These are phyloP conservation scores for Solanum raphanifolium DNA, from an alignment of 257 asterid genomes.

Conservation along the genomic window DNA sequence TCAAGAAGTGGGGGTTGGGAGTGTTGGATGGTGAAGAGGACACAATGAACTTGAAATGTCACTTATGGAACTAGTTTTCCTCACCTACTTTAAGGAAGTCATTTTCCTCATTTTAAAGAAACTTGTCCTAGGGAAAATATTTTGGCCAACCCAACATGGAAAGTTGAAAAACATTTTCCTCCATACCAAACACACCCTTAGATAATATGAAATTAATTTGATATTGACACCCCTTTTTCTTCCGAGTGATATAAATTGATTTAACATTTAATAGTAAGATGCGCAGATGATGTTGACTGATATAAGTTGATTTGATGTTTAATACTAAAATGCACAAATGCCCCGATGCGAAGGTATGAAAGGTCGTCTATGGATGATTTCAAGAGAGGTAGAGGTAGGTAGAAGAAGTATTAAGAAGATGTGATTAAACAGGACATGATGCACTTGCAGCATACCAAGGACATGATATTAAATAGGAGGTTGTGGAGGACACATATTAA, in stretches of 20 bases:
- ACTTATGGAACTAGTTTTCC: not conserved
- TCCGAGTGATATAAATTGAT: not conserved
- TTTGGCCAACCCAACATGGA: not conserved
- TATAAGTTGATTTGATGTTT: not conserved
- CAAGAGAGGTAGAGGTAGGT: not conserved
- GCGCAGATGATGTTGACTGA: not conserved
- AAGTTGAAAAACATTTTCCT: not conserved
- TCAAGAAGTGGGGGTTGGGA: not conserved
- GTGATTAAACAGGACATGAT: not conserved
- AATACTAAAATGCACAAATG: not conserved
- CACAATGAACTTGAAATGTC: not conserved
- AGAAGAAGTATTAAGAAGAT: not conserved
- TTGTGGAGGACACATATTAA: not conserved
- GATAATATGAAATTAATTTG: not conserved
- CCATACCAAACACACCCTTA: not conserved
- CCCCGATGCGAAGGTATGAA: not conserved
- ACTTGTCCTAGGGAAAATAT: not conserved
- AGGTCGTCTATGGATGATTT: not conserved
- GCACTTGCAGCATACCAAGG: not conserved
- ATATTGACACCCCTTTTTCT: not conserved
- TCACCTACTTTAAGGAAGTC: not conserved
- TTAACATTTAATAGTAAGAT: not conserved
- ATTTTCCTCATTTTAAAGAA: not conserved
- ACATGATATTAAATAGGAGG: not conserved
- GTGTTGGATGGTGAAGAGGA: not conserved